These are phyloP conservation scores for Pseudozyma tsukubaensis DNA, from an alignment of 1,284 basidiomycete genomes.

Conservation along the genomic window DNA sequence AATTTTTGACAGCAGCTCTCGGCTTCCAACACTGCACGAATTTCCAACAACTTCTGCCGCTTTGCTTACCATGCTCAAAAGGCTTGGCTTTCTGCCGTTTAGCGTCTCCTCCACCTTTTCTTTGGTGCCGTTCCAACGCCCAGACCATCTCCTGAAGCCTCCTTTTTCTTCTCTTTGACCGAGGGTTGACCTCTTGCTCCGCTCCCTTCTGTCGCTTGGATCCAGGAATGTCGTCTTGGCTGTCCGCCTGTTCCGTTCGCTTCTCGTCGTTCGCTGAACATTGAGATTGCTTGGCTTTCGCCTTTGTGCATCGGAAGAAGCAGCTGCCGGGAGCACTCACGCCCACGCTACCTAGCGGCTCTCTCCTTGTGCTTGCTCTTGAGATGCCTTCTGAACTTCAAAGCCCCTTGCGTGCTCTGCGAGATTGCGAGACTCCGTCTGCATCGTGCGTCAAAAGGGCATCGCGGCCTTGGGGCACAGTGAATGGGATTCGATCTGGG, in stretches of 20 bases:
- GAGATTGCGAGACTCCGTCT: too few relatives aligned
- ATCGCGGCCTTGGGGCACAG: not conserved
- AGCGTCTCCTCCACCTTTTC: not conserved
- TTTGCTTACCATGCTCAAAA: constrained; percentile 14
- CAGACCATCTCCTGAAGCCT: not conserved
- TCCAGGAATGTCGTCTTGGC: constrained; percentile 3
- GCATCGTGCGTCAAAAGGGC: not conserved
- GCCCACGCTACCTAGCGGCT: too few relatives aligned
- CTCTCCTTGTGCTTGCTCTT: too few relatives aligned
- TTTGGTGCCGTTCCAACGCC: not conserved
- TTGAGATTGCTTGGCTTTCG: not conserved
- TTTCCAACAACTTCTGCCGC: constrained; percentile 5
- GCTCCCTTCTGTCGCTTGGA: not conserved
- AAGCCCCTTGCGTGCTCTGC: too few relatives aligned
- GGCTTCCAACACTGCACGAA: constrained; percentile 7
- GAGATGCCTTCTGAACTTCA: too few relatives aligned
- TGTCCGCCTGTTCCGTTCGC: not conserved
- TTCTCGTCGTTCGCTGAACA: not conserved
- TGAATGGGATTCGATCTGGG: not conserved
- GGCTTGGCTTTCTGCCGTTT: constrained; percentile 11
- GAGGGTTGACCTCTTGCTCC: not conserved
- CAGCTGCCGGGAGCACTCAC: too few relatives aligned
- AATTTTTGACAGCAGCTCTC: not conserved
- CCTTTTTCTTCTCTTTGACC: not conserved
- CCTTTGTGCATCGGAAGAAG: too few relatives aligned